These are phyloP conservation scores for Spizellomyces sp. DNA, from an alignment of 192 early-diverging fungal species.

Conservation along the genomic window DNA sequence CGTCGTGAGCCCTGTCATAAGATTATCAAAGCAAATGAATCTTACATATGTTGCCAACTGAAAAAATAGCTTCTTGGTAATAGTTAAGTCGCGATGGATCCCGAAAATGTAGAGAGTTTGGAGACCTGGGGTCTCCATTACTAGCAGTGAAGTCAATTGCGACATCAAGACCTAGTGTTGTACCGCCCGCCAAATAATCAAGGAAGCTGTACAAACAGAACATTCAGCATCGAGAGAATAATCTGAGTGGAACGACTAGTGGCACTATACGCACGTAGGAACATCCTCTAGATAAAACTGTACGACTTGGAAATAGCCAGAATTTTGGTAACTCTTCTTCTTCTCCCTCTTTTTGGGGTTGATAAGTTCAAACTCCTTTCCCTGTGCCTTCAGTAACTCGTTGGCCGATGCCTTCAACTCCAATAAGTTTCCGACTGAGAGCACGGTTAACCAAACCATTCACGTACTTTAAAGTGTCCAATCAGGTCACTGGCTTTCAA, in stretches of 20 bases:
- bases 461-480: slow-evolving; percentile 18
- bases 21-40: slow-evolving; percentile 2
- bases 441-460: background rate
- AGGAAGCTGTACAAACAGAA: slow-evolving; percentile 41
- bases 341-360: slow-evolving; percentile 17
- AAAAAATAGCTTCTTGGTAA: slow-evolving; percentile 53
- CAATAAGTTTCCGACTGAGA: background rate
- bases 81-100: slow-evolving; percentile 37
- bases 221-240: no score
- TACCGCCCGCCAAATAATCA: slow-evolving; percentile 56
- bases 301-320: slow-evolving; percentile 17
- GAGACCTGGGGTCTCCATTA: slow-evolving; percentile 54
- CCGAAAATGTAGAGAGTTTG: slow-evolving; percentile 52
- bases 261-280: slow-evolving; percentile 15
- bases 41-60: slow-evolving; percentile 47
- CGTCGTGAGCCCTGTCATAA: no score
- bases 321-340: slow-evolving; percentile 26
- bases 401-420: slow-evolving; percentile 7
- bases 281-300: slow-evolving; percentile 29
- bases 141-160: slow-evolving; percentile 61
- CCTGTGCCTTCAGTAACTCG: slow-evolving; percentile 1
- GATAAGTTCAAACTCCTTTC: slow-evolving; percentile 35
- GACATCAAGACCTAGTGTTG: slow-evolving; percentile 44
- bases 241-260: no score
- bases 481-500: slow-evolving; percentile 10